phyloP scores from a whole-genome alignment of 192 early-diverging fungal genomes.

The Dissophora ornata region DNA sequence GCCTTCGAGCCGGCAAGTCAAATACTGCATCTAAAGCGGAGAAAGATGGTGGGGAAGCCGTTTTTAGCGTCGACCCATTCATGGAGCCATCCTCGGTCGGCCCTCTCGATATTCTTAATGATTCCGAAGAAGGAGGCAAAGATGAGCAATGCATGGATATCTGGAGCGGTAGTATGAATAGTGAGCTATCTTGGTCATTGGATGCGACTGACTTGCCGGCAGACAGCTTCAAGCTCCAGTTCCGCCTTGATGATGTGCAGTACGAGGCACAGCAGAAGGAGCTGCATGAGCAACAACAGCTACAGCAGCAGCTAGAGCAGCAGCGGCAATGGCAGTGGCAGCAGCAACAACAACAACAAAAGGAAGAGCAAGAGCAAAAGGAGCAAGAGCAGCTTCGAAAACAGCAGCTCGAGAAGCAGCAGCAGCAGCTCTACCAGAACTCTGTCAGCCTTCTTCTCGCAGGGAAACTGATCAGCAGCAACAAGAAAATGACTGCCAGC shows the following conservation, averaged over 20 bases:
- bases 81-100: neutral
- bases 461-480: neutral
- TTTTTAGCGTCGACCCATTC: neutral
- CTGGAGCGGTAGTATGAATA: neutral
- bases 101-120: neutral
- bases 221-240: neutral
- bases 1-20: neutral
- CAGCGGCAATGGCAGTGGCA: no score
- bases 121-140: neutral
- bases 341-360: no score
- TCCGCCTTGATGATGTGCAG: neutral
- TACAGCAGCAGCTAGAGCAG: neutral
- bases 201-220: neutral
- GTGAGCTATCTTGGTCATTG: slow-evolving; percentile 1
- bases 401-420: no score
- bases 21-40: neutral
- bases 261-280: neutral
- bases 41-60: neutral
- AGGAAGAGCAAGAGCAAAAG: neutral
- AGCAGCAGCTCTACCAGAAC: slow-evolving; percentile 3
- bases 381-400: neutral
- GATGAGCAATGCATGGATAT: neutral
- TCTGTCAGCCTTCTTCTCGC: slow-evolving; percentile 1
- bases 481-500: neutral
- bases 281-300: neutral